Evolutionary conservation across 805 yeast species (phyloP), one percentile per base, ranked within the genome.

Genomic region (Wickerhamomyces alni): DNA sequence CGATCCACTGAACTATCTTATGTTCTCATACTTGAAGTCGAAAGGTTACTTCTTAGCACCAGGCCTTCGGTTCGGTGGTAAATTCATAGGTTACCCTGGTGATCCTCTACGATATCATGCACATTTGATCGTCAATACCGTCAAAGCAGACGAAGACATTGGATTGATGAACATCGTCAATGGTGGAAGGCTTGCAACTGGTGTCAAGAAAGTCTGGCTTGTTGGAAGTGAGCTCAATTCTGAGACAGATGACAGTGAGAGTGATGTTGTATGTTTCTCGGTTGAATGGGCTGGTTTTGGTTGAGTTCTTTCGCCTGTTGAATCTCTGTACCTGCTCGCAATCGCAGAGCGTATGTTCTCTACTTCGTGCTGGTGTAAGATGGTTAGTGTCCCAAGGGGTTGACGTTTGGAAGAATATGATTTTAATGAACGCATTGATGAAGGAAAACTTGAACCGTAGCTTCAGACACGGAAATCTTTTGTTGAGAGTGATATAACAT

Each of bases 221-320:
- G 50, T 84, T 8, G 67, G 73, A 13, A 78, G 73, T 19, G 61
- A 39, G 15, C 50, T 84, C 8, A 67, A 73, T 13, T 78, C 72
- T 18, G 61, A 38, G n/a, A 35, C 35, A 17, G 44, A 45, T 32
- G 35, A 33, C 12, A 40, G 42, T n/a, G 44, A 54, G 6, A 56
- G 61, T 10, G 51, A 50, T 35, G 62, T 65, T 13, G 64, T 62
- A 35, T 72, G 74, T 15, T 91, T 77, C 54, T 82, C 95, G 6
- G 66, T 91, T 2, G 96, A 91, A 62, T 91, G 99, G 99, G 88
- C 98, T 1, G 97, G 96, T 0, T 91, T 91, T 64, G 97, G 96
- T 41, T 87, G 59, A 40, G 13, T 17, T 15, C 6, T 21, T 21
- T 21, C 9, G 9, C 24, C 9, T n/a, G n/a, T n/a, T n/a, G n/a